Conservation (phyloP, 1,139 yeast species). For the Arxiozyma slooffiae region DNA sequence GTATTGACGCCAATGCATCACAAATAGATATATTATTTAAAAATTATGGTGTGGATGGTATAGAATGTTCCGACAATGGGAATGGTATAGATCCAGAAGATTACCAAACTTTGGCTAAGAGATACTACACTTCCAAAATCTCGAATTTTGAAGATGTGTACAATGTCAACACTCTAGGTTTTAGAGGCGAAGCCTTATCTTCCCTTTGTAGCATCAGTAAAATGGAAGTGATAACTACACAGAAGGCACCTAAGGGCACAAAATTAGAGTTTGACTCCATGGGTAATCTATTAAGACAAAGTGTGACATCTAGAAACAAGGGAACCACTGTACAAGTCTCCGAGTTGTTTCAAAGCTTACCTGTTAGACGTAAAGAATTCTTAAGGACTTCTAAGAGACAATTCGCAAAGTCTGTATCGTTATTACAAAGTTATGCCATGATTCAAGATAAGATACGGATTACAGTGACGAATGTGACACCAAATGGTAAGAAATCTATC, state of each 20-base stretch:
- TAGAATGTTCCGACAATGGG: slow-evolving; percentile 73
- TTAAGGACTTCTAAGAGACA: slow-evolving; percentile 61
- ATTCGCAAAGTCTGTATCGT: slow-evolving; percentile 51
- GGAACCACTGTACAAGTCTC: slow-evolving; percentile 53
- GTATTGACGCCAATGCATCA: slow-evolving; percentile 68
- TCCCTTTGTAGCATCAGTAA: slow-evolving; percentile 60
- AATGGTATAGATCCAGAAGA: slow-evolving; percentile 56
- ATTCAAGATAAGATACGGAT: slow-evolving; percentile 51
- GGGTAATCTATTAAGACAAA: slow-evolving; percentile 41
- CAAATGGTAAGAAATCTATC: slow-evolving; percentile 41
- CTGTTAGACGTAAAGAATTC: slow-evolving; percentile 67
- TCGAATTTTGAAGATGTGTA: slow-evolving; percentile 46
- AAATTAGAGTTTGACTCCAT: slow-evolving; percentile 41
- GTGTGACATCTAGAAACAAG: slow-evolving; percentile 41
- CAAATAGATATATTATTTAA: slow-evolving; percentile 56
- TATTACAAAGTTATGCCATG: slow-evolving; percentile 62
- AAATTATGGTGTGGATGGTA: slow-evolving; percentile 65
- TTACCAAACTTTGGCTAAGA: slow-evolving; percentile 50
- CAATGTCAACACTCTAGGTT: slow-evolving; percentile 53
- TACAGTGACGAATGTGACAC: slow-evolving; percentile 44
- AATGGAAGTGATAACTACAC: slow-evolving; percentile 46
- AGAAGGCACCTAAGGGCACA: slow-evolving; percentile 49
- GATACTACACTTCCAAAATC: slow-evolving; percentile 77
- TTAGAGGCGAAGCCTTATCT: slow-evolving; percentile 78
- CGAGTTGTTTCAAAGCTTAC: slow-evolving; percentile 52